phyloP scores from a whole-genome alignment of 805 yeast species.

The Vanderwaltozyma polyspora region DNA sequence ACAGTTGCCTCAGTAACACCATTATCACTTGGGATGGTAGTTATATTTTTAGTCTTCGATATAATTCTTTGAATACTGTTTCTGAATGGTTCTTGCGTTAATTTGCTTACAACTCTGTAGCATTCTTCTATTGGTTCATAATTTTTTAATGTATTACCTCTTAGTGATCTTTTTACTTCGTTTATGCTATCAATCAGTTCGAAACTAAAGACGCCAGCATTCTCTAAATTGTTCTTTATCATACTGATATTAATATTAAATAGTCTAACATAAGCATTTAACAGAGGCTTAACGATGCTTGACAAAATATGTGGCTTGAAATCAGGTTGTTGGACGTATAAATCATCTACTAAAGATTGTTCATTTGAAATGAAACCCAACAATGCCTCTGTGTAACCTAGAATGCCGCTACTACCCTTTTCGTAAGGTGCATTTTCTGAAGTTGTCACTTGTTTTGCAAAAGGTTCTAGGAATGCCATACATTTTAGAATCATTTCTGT shows the following conservation, averaged over 20 bases:
- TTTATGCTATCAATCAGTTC: slow-evolving; percentile 45
- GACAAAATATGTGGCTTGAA: slow-evolving; percentile 22
- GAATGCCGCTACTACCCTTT: slow-evolving; percentile 50
- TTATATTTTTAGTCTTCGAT: slow-evolving; percentile 34
- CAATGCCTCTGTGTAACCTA: slow-evolving; percentile 41
- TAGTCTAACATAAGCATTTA: slow-evolving; percentile 31
- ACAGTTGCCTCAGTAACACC: slow-evolving; percentile 63
- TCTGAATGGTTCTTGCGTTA: slow-evolving; percentile 36
- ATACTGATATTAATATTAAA: slow-evolving; percentile 30
- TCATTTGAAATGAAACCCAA: slow-evolving; percentile 41
- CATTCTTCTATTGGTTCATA: slow-evolving; percentile 19
- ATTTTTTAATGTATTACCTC: slow-evolving; percentile 17
- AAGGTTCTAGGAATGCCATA: slow-evolving; percentile 36
- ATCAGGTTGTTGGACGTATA: slow-evolving; percentile 29
- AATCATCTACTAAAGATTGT: slow-evolving; percentile 34
- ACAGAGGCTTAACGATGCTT: slow-evolving; percentile 26
- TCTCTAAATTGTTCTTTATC: slow-evolving; percentile 32
- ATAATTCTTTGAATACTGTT: slow-evolving; percentile 51
- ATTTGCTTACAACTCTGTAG: slow-evolving; percentile 13
- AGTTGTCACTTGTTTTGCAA: slow-evolving; percentile 31
- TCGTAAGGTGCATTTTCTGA: slow-evolving; percentile 41
- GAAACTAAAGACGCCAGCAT: slow-evolving; percentile 43
- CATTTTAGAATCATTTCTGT: slow-evolving; percentile 31
- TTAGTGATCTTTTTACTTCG: slow-evolving; percentile 26
- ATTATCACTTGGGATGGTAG: slow-evolving; percentile 49